A percentile compares a stretch with the other conserved stretches of the same genome.
phyloP scores from a whole-genome alignment of 257 asterid genomes.

The Dorcoceras hygrometricum region DNA sequence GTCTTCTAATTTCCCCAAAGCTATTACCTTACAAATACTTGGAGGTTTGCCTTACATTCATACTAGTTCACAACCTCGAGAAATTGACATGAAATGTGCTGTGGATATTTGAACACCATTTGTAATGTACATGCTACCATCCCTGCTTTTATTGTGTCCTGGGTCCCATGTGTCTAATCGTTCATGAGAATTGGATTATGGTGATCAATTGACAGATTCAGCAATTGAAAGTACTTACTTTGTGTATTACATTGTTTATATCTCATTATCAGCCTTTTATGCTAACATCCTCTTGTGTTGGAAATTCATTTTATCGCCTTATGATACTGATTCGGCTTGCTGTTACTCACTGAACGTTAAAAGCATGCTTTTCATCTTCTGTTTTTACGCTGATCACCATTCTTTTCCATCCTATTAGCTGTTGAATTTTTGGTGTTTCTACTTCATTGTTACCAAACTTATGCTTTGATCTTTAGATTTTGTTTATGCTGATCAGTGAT shows the following conservation, averaged over 20 bases:
- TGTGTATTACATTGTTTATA: neutral
- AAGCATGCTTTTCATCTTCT: no score
- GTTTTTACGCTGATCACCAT: no score
- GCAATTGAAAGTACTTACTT: no score
- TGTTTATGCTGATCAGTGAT: no score
- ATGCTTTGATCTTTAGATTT: no score
- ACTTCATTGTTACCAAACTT: no score
- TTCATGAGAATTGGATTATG: constrained; percentile 7
- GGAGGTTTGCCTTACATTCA: constrained; percentile 50
- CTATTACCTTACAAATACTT: constrained; percentile 70
- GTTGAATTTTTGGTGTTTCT: no score
- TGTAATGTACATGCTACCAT: neutral
- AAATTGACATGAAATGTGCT: constrained; percentile 6
- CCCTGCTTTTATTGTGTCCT: neutral
- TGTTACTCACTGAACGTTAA: no score
- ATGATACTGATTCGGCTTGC: no score
- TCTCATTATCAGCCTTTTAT: neutral
- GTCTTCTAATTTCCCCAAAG: constrained; percentile 66
- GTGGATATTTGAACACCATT: neutral
- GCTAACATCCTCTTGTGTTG: neutral
- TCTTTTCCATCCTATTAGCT: no score
- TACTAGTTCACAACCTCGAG: constrained; percentile 2
- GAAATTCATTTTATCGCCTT: neutral
- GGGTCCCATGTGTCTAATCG: constrained; percentile 1
- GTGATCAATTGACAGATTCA: neutral